Percentiles rank a stretch among this genome's conserved stretches.
Conservation (phyloP, 805 yeast genomes). For the Sungouiella blattae region DNA sequence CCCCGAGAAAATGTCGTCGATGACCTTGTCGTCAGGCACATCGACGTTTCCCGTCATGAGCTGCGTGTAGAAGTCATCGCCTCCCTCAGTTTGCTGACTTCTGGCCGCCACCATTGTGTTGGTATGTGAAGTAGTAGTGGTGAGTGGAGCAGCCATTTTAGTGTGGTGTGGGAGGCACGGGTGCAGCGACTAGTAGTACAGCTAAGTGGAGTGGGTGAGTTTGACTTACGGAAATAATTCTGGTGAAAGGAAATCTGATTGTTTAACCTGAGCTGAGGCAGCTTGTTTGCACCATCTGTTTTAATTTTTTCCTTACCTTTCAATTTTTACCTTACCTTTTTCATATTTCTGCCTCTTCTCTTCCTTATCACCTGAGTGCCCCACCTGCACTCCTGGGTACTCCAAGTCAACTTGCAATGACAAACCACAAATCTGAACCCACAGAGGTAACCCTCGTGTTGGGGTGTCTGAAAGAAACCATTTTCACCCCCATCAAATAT, state of each 20-base stretch:
- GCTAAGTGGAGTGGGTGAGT: too few species aligned
- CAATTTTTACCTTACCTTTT: not conserved
- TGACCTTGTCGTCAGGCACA: constrained; percentile 35
- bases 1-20: constrained; percentile 36
- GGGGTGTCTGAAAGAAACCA: constrained; percentile 9
- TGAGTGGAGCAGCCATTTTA: too few species aligned
- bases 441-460: too few species aligned
- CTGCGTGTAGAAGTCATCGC: not conserved
- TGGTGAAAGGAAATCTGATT: too few species aligned
- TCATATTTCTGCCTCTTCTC: not conserved
- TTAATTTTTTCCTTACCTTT: not conserved
- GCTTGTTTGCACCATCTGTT: too few species aligned
- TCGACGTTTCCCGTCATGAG: constrained; percentile 13
- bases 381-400: too few species aligned
- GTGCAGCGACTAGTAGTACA: too few species aligned
- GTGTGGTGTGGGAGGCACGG: too few species aligned
- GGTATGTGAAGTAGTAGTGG: not conserved
- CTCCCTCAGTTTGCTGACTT: too few species aligned
- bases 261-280: too few species aligned
- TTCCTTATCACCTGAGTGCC: too few species aligned
- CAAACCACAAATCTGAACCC: not conserved
- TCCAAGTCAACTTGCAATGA: not conserved
- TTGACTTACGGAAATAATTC: too few species aligned
- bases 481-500: constrained; percentile 5
- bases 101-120: constrained; percentile 1